A percentile compares a stretch with the other conserved stretches of the same genome.
Evolutionary conservation across 2,329 filamentous ascomycete species (phyloP).

Genomic region (Aspergillus niger): DNA sequence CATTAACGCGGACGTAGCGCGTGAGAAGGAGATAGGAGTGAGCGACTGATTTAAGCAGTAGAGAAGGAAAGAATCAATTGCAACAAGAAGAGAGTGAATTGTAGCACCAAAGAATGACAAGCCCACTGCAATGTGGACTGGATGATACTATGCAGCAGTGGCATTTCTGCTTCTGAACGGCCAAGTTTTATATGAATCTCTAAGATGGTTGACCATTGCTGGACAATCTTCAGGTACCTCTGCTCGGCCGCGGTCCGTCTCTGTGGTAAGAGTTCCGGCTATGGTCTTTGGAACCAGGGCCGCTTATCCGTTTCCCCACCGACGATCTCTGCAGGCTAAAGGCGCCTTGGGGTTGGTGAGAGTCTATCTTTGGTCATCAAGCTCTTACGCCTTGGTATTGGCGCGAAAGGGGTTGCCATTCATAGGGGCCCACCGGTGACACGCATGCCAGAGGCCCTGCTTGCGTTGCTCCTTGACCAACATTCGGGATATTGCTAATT

Average conservation of each 20-base stretch:
- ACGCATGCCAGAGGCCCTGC: not conserved
- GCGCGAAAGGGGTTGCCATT: not conserved
- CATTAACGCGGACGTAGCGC: not conserved
- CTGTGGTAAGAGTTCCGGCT: not conserved
- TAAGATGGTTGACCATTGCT: too few species aligned
- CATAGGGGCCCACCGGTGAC: not conserved
- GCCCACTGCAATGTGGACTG: not conserved
- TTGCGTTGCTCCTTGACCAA: not conserved
- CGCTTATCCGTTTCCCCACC: not conserved
- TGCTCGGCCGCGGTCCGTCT: not conserved
- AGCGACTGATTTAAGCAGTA: not conserved
- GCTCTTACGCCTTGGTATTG: not conserved
- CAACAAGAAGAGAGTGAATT: too few species aligned
- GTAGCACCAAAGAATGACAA: not conserved
- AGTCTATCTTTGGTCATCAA: not conserved
- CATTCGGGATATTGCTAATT: too few species aligned
- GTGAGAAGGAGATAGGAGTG: not conserved
- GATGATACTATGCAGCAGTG: too few species aligned
- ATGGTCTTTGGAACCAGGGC: not conserved
- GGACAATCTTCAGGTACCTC: too few species aligned
- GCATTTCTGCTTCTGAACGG: too few species aligned
- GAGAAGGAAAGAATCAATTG: too few species aligned
- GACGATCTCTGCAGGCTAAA: not conserved
- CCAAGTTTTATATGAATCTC: not conserved
- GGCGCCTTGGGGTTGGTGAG: too few species aligned